Evolutionary conservation across 805 yeast species (phyloP), one percentile per base, ranked within the genome.

Genomic region (Debaryomyces prosopidis): DNA sequence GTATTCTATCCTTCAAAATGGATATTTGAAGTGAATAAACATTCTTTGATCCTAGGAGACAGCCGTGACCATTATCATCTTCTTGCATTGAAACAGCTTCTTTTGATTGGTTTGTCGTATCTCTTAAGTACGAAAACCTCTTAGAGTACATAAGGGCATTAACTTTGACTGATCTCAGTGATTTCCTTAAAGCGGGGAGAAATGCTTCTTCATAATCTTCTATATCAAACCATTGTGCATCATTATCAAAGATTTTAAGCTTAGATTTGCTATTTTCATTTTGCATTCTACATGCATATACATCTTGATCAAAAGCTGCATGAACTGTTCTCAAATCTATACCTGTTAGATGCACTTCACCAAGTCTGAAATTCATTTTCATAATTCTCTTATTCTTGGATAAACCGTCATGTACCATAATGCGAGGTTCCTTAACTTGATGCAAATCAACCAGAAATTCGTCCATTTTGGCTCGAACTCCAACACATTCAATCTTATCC

Each of bases 91-190:
- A 52, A 40, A 36, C 44, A 5, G 15, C 16, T 14, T 28, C 28
- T 16, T 45, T 33, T 16, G 26, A 37, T 6, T 47, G 44, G 35
- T 42, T 43, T 34, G 49, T 57, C 4, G 89, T 82, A 50, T 85
- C 82, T 40, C 92, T 74, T 49, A 78, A 68, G 60, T 88, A 91
- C 2, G 84, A 71, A 58, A 90, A 84, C 36, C 80, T 69, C 4
- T 92, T 87, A 0, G 95, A 73, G 61, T 69, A 81, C 53, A 88
- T 55, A 49, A 90, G 64, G 2, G 96, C 92, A 36, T 68, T 57
- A 2, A 85, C 77, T 11, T 65, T 68, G 39, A 89, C 71, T 10
- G 54, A 36, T 47, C 84, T 70, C 3, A 63, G 55, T 40, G 62
- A 61, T 1, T 63, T 59, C 8, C 60, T 57, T 6, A 76, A 48